Conservation (phyloP, 2,329 filamentous ascomycete genomes). For the Scopulariopsis brevicaulis region DNA sequence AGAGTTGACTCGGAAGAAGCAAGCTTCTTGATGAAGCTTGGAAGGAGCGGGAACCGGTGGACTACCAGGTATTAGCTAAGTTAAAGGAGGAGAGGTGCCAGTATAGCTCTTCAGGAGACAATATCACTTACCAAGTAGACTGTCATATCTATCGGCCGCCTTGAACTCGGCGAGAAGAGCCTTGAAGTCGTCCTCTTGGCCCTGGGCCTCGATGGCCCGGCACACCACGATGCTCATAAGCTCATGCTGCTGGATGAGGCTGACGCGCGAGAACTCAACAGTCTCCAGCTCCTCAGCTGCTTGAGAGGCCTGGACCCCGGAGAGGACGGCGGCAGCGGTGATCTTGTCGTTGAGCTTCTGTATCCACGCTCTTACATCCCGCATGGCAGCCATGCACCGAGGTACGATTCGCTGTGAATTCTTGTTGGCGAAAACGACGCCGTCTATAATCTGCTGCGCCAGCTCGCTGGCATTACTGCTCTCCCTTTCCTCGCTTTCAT, state of each 20-base stretch:
- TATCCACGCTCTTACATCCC: slow-evolving; percentile 65
- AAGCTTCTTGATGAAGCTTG: slow-evolving; percentile 65
- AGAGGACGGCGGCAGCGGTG: slow-evolving; percentile 64
- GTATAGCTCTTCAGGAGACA: background rate
- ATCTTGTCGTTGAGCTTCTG: slow-evolving; percentile 65
- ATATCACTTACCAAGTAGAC: slow-evolving; percentile 32
- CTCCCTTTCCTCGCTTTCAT: slow-evolving; percentile 46
- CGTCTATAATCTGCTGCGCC: slow-evolving; percentile 15
- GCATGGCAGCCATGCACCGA: slow-evolving; percentile 68
- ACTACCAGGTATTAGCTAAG: slow-evolving; percentile 25
- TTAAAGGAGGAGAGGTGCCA: background rate
- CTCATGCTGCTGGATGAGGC: slow-evolving; percentile 83
- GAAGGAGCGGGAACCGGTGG: slow-evolving; percentile 73
- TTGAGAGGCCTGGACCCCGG: slow-evolving; percentile 41
- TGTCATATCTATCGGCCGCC: slow-evolving; percentile 67
- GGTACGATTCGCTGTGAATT: slow-evolving; percentile 52
- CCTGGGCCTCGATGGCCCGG: slow-evolving; percentile 67
- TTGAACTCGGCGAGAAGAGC: slow-evolving; percentile 58
- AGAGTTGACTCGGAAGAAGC: slow-evolving; percentile 65
- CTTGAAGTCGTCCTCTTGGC: slow-evolving; percentile 60
- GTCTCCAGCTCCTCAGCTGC: slow-evolving; percentile 60
- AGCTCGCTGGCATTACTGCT: background rate
- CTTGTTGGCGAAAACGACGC: slow-evolving; percentile 39
- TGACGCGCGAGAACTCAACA: slow-evolving; percentile 68
- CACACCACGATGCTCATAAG: slow-evolving; percentile 70